These are phyloP conservation scores for Patellifolia procumbens DNA, from an alignment of 179 eudicot species.

Conservation along the genomic window DNA sequence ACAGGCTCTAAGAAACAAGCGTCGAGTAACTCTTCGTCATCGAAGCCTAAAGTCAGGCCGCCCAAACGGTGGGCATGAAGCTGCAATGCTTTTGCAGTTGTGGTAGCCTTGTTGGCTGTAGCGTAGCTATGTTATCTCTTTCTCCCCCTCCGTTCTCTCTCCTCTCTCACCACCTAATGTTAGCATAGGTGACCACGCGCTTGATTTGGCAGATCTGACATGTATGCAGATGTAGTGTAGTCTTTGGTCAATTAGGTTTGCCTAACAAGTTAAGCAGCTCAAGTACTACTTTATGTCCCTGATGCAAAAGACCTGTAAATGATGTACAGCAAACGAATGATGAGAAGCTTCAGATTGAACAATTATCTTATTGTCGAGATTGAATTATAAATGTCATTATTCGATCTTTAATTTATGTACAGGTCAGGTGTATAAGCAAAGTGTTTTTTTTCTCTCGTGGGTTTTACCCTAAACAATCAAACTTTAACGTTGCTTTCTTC, in stretches of 20 bases:
- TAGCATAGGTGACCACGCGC: constrained; percentile 1
- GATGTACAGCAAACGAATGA: constrained; percentile 7
- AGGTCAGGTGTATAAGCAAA: no score
- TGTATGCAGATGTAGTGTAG: neutral
- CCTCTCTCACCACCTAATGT: neutral
- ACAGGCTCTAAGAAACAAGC: constrained; percentile 56
- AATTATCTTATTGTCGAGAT: neutral
- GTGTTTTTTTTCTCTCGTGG: no score
- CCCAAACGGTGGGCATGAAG: constrained; percentile 34
- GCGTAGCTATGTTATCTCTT: neutral
- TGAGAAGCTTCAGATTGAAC: neutral
- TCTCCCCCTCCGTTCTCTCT: neutral
- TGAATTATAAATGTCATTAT: no score
- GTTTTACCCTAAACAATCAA: no score
- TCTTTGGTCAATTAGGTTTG: constrained; percentile 3
- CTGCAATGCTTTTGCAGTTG: constrained; percentile 21
- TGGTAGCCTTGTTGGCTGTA: neutral
- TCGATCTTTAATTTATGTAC: no score
- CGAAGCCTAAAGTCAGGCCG: constrained; percentile 43
- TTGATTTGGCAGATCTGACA: constrained; percentile 19
- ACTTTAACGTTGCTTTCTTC: no score
- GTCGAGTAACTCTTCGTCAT: constrained; percentile 40
- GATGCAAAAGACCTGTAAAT: constrained; percentile 4
- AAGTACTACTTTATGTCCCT: neutral
- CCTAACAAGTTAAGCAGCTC: constrained; percentile 6